Conservation (phyloP, 75 land plant genomes). For the Isoetes taiwanensis region DNA sequence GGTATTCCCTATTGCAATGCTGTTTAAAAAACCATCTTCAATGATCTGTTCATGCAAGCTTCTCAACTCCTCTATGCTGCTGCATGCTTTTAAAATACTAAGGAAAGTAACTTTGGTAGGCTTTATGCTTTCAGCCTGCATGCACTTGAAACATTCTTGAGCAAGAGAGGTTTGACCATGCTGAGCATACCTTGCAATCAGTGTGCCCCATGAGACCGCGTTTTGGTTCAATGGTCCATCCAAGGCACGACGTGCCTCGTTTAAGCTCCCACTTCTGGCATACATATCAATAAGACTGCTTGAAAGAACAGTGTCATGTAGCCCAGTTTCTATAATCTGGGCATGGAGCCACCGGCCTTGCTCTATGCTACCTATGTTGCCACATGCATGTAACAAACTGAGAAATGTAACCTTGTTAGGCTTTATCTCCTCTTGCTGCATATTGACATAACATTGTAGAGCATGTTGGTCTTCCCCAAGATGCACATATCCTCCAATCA, state of each 20-base stretch:
- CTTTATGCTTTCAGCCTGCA: conserved; percentile 22
- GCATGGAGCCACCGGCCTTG: conserved; percentile 17
- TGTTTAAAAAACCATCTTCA: conserved; percentile 16
- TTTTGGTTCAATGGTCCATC: no score
- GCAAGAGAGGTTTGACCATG: conserved; percentile 20
- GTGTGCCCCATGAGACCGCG: conserved; percentile 41
- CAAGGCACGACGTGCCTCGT: no score
- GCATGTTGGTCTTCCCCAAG: not conserved
- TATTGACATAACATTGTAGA: no score
- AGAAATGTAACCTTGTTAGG: conserved; percentile 18
- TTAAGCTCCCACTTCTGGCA: no score
- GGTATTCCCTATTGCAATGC: conserved; percentile 14
- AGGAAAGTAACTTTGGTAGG: conserved; percentile 31
- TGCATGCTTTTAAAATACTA: conserved; percentile 32
- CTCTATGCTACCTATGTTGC: conserved; percentile 17
- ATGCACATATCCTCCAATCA: not conserved
- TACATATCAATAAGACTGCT: no score
- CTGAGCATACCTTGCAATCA: conserved; percentile 29
- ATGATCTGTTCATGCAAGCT: conserved; percentile 27
- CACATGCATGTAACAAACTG: conserved; percentile 24
- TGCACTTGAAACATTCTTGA: conserved; percentile 28
- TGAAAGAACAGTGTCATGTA: no score
- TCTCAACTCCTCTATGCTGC: conserved; percentile 19
- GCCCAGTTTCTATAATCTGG: conserved; percentile 7
- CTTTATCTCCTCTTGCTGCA: conserved; percentile 8